These are phyloP conservation scores for Paxillus involutus DNA, from an alignment of 768 basidiomycete genomes.

Conservation along the genomic window DNA sequence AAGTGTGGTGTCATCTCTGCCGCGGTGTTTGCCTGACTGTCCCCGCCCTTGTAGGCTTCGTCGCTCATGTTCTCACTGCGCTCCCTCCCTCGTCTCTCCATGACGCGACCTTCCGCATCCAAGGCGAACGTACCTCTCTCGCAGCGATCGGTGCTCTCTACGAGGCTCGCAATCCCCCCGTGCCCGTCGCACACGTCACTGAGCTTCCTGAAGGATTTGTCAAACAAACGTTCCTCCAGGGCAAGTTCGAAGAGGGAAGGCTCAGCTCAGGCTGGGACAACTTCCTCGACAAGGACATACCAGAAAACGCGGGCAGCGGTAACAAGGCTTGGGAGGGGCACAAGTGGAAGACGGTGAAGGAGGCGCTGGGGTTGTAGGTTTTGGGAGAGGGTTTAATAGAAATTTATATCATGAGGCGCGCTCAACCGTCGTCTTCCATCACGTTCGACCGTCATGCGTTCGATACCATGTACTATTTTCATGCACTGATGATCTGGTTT, in stretches of 20 bases:
- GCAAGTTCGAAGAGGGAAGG: constrained; percentile 27
- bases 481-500: neutral
- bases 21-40: neutral
- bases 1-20: constrained; percentile 12
- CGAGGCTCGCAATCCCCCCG: constrained; percentile 16
- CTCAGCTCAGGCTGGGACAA: constrained; percentile 36
- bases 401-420: neutral
- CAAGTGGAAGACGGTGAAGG: constrained; percentile 29
- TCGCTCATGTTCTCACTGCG: constrained; percentile 34
- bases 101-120: constrained; percentile 33
- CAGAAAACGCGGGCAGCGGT: constrained; percentile 29
- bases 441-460: neutral
- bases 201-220: constrained; percentile 29
- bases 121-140: constrained; percentile 34
- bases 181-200: constrained; percentile 21
- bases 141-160: constrained; percentile 28
- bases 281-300: constrained; percentile 26
- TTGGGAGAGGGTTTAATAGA: neutral
- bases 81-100: constrained; percentile 25
- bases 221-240: constrained; percentile 32
- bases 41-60: constrained; percentile 27
- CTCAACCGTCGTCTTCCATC: constrained; percentile 3
- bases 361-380: constrained; percentile 24
- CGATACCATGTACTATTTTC: neutral
- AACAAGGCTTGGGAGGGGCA: constrained; percentile 36